Evolutionary conservation across 2,329 filamentous ascomycete genomes (phyloP).

Genomic region (Apiospora sp.): DNA sequence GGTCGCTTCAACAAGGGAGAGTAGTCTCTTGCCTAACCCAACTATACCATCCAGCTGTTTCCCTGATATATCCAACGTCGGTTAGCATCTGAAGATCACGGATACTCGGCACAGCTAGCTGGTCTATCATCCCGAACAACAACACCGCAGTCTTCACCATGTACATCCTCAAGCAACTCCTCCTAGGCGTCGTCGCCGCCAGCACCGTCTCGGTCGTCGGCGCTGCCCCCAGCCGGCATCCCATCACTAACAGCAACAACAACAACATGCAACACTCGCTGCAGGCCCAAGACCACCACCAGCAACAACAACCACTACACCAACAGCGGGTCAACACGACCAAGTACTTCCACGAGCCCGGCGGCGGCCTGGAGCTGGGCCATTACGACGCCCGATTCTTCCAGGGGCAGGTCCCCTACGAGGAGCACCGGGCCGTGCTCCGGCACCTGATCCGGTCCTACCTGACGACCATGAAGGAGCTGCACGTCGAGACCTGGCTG

Average conservation of each 20-base stretch:
- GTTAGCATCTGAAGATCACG: background rate
- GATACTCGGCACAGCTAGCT: background rate
- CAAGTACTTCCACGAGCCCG: constrained; percentile 75
- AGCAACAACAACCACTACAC: background rate
- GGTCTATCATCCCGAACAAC: background rate
- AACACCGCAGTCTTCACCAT: background rate
- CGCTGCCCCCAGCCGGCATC: constrained; percentile 3
- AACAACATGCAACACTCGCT: background rate
- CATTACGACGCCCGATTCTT: constrained; percentile 83
- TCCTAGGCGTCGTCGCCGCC: background rate
- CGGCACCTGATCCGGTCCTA: constrained; percentile 78
- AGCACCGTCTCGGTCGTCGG: background rate
- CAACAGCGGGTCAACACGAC: constrained; percentile 28
- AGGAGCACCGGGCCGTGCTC: constrained; percentile 70
- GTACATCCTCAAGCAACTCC: background rate
- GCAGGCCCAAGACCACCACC: background rate
- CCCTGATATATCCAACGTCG: background rate
- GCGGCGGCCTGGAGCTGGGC: constrained; percentile 64
- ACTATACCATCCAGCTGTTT: background rate
- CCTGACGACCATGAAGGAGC: constrained; percentile 68
- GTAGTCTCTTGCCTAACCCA: background rate
- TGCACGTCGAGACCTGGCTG: constrained; percentile 82
- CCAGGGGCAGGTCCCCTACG: constrained; percentile 67
- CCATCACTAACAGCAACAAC: background rate
- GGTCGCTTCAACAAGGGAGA: background rate